These are phyloP conservation scores for Bassia scoparia DNA, from an alignment of 148 eudicot species.

Conservation along the genomic window DNA sequence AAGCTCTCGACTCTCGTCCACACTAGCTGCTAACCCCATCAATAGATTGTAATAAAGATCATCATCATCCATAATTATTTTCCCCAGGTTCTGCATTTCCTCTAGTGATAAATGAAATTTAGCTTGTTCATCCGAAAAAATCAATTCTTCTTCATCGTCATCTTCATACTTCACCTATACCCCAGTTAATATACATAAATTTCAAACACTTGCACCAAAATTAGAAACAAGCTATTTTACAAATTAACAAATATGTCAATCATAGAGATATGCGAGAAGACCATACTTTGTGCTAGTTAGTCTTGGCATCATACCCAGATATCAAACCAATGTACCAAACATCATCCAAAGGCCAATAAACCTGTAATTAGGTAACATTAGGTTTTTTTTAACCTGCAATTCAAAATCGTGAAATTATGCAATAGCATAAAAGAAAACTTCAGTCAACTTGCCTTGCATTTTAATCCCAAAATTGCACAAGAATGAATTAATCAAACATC, in stretches of 20 bases:
- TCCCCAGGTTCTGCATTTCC: conserved; percentile 54
- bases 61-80: conserved; percentile 41
- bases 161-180: conserved; percentile 75
- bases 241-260: no score
- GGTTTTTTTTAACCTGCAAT: no score
- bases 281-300: conserved; percentile 61
- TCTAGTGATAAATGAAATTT: conserved; percentile 58
- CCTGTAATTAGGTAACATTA: conserved; percentile 62
- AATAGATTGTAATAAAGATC: conserved; percentile 66
- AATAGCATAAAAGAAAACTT: no score
- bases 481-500: neutral
- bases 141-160: conserved; percentile 66
- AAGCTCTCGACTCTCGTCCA: conserved; percentile 77
- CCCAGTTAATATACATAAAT: conserved; percentile 2
- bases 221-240: neutral
- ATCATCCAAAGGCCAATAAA: conserved; percentile 93
- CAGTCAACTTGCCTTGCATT: no score
- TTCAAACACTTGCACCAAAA: neutral
- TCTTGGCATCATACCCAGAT: conserved; percentile 44
- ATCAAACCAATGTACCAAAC: conserved; percentile 72
- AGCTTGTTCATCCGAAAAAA: conserved; percentile 57
- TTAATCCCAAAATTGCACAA: neutral
- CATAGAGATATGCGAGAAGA: conserved; percentile 2
- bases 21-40: conserved; percentile 80
- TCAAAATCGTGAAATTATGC: no score